Evolutionary conservation across 768 basidiomycete species (phyloP).

Genomic region (Amanita rubescens): DNA sequence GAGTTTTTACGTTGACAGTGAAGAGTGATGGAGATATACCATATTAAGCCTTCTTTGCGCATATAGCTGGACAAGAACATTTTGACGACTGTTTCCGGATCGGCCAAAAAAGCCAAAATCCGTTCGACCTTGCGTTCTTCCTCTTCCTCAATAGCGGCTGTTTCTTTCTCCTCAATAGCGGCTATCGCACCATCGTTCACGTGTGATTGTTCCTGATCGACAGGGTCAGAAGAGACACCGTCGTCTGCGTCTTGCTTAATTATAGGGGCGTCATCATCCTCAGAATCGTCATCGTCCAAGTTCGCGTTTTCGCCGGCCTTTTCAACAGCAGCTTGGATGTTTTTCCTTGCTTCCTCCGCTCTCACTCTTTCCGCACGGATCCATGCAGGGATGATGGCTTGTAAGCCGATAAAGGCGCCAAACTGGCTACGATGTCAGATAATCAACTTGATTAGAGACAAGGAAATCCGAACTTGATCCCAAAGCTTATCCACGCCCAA

Average conservation of each 20-base stretch:
- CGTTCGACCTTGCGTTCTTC: constrained; percentile 34
- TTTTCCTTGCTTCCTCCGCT: neutral
- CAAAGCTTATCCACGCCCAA: constrained; percentile 42
- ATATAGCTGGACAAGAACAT: constrained; percentile 69
- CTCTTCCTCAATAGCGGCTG: constrained; percentile 27
- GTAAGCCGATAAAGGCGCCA: neutral
- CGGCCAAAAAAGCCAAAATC: constrained; percentile 46
- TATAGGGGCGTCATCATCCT: neutral
- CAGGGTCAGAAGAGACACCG: neutral
- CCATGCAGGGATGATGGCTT: neutral
- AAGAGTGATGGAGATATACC: constrained; percentile 27
- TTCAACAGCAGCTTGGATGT: neutral
- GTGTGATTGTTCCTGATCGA: neutral
- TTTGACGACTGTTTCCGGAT: constrained; percentile 50
- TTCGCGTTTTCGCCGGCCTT: neutral
- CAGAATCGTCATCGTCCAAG: neutral
- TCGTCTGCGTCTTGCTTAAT: neutral
- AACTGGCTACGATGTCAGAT: constrained; percentile 28
- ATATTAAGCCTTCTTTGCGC: constrained; percentile 60
- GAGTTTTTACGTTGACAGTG: neutral
- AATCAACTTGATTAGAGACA: constrained; percentile 15
- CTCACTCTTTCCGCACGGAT: neutral
- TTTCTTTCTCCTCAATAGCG: constrained; percentile 26
- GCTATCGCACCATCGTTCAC: neutral
- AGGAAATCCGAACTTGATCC: constrained; percentile 46